Base-by-base conservation (phyloP, 805 yeast genomes). In the Starmerella bacillaris region DNA sequence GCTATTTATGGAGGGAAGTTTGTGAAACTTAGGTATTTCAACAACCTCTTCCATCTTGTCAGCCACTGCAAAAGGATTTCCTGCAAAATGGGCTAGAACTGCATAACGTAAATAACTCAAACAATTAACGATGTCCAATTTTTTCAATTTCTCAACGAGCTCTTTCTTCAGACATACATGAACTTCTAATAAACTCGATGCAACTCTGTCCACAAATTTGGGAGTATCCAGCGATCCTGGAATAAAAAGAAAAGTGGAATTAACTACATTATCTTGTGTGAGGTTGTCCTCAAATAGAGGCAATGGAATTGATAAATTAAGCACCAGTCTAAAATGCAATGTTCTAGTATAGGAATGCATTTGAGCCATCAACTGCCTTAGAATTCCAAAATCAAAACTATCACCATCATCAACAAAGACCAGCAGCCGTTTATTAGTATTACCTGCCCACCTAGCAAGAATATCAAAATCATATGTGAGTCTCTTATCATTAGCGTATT, bases 361-460 rank as follows among this genome's bases (percentile, higher is more conserved):
- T 44, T 56, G 47, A 9, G 39, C 36, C 12, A 59, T 41, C 18
- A 58, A 40, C 3, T 46, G 50, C 1, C 55, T 29, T 4, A 59
- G 34, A 2, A 59, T 39, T 2, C 39, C 34, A 3, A 41, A 35
- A 4, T 53, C 55, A 41, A 59, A 60, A 7, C 59, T 50, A 21
- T 58, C 63, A 3, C 61, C 54, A 39, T 60, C 63, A 18, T 60
- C 61, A 2, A 59, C 37, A 11, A 54, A 37, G 7, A 55, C 53
- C 17, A 59, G 35, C 26, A 53, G 36, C 1, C 34, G 28, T 14
- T 38, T 31, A 6, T 38, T 11, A 6, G 35, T 21, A 7, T 24
- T 32, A 12, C 29, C 26, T n/a, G 48, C 43, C 58, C 60, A 58
- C 16, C 55, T 56, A 5, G 36, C 48, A 24, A 59, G 41, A 9